Conservation (phyloP, 164 flowering plant genomes). For the Magnolia officinalis region DNA sequence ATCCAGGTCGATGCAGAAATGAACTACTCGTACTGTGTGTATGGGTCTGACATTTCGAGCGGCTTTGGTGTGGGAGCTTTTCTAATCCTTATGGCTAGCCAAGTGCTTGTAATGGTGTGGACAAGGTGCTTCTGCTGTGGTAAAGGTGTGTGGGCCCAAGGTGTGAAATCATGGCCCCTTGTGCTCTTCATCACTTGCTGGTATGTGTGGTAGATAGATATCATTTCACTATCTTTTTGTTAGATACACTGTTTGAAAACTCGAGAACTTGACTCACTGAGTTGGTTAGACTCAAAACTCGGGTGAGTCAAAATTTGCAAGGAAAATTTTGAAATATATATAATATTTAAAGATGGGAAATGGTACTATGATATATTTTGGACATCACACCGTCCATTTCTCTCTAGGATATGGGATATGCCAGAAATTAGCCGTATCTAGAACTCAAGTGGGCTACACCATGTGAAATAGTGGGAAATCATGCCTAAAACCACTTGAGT, state of each 20-base stretch:
- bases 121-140: neutral
- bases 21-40: neutral
- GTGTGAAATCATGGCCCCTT: neutral
- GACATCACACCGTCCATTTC: too few relatives aligned
- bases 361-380: too few relatives aligned
- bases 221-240: neutral
- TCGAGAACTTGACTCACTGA: too few relatives aligned
- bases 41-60: neutral
- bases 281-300: too few relatives aligned
- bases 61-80: neutral
- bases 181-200: neutral
- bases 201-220: neutral
- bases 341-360: too few relatives aligned
- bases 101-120: neutral
- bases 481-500: too few relatives aligned
- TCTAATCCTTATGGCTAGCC: neutral
- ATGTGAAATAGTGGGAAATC: too few relatives aligned
- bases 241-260: neutral
- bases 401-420: too few relatives aligned
- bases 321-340: neutral
- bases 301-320: neutral
- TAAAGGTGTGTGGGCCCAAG: neutral
- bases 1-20: neutral
- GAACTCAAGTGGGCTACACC: too few relatives aligned
- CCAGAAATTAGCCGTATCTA: too few relatives aligned